Conservation (phyloP, 2,329 filamentous ascomycete species). For the Delphinella strobiligena region DNA sequence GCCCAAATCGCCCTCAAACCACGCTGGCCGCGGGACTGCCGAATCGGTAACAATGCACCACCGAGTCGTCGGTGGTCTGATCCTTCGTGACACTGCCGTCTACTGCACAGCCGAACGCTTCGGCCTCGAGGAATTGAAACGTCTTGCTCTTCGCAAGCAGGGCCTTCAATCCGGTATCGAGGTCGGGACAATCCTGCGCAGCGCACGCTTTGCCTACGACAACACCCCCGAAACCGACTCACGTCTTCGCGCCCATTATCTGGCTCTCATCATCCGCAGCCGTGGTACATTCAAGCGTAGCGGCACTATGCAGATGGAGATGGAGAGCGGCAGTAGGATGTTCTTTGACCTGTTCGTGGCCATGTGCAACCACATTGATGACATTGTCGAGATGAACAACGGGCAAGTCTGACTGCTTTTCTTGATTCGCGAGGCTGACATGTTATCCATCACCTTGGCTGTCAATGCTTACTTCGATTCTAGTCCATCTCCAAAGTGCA, state of each 20-base stretch:
- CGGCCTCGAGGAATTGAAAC: slow-evolving; percentile 84
- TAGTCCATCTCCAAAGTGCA: background rate
- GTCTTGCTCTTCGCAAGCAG: slow-evolving; percentile 84
- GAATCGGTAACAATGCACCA: slow-evolving; percentile 66
- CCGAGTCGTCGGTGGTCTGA: slow-evolving; percentile 57
- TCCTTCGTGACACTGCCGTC: slow-evolving; percentile 85
- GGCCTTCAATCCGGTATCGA: slow-evolving; percentile 87
- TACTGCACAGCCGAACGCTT: slow-evolving; percentile 90
- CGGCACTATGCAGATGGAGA: slow-evolving; percentile 97
- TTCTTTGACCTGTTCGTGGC: slow-evolving; percentile 98
- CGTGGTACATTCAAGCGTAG: slow-evolving; percentile 96
- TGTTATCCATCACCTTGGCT: background rate
- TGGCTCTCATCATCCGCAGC: slow-evolving; percentile 93
- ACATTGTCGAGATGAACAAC: background rate
- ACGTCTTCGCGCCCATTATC: slow-evolving; percentile 87
- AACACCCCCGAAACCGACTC: slow-evolving; percentile 90
- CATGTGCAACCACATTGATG: slow-evolving; percentile 85
- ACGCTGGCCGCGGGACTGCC: slow-evolving; percentile 47
- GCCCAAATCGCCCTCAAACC: slow-evolving; percentile 20
- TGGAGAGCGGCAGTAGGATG: slow-evolving; percentile 87
- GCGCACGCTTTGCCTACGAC: slow-evolving; percentile 88
- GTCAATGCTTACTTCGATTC: background rate
- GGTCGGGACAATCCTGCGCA: slow-evolving; percentile 80
- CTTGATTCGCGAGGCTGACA: background rate
- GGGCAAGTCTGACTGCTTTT: background rate